Base-by-base conservation (phyloP, 169 alveolate species). In the Plasmodium cynomolgi region DNA sequence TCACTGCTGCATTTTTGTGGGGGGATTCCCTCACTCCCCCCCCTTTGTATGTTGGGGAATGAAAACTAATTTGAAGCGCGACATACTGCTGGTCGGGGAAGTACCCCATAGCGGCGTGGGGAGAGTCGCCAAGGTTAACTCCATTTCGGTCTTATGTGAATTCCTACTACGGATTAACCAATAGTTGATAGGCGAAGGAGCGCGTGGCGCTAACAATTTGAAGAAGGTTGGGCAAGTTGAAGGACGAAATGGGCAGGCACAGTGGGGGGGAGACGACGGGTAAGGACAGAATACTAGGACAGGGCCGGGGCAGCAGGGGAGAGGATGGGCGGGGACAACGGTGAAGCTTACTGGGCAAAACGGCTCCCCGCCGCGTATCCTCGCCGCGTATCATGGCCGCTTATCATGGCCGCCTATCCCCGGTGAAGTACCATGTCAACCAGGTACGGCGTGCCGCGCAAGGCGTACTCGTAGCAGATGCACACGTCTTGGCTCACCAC, bases 351-450 rank as follows among this genome's bases (percentile, higher is more conserved):
- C 62, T 41, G 17, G 15, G 50, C 1, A 41, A 9, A 41, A 9
- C 17, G 50, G 50, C 7, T 37, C 2, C 1, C 44, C 5, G 44
- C 9, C 8, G 7, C 2, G 2, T 37, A 37, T 37, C 44, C 44
- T 37, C 56, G 56, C 56, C 13, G 56, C 13, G 17, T 44, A 44
- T 44, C 56, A 13, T 29, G 62, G 0, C 8, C 39, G 39, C 23
- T 80, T 13, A n/a, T 4, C 74, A n/a, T n/a, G n/a, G n/a, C n/a
- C n/a, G n/a, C n/a, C n/a, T n/a, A n/a, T 9, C 50, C 44, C n/a
- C 33, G 62, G 23, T 62, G 34, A 15, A 84, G 44, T 9, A 84
- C 37, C 71, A 84, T 84, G 77, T 84, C 93, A 11, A 84, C 58
- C 29, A 62, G 83, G 68, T 84, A 84, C 0, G 93, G 93, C 26